Evolutionary conservation across 116 monocot genomes (phyloP), one percentile per base, ranked within the genome.

Genomic region (Trichopus zeylanicus): DNA sequence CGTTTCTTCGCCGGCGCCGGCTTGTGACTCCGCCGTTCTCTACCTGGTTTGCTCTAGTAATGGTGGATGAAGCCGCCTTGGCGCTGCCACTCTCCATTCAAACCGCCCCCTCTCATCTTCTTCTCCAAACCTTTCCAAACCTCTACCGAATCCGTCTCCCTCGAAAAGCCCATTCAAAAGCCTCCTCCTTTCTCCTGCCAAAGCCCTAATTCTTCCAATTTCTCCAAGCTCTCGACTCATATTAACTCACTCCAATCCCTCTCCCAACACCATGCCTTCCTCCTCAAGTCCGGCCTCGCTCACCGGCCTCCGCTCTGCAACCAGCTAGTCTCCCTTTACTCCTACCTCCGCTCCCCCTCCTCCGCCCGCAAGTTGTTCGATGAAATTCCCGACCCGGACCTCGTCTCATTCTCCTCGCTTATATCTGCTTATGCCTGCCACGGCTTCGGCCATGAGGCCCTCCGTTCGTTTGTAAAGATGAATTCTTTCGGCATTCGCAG

Each of bases 331-430:
- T 33, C 59, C 12, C 53, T 86, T 10, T 83, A 83, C 73, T 73
- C 75, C 8, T 42, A 34, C 25, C 67, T 64, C 60, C 51, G 62
- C 65, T 51, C 56, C 63, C 73, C 73, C 1, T 0, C 10, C 18
- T 22, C 6, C 15, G 83, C 87, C 55, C 78, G 73, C 62, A 57
- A 67, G 13, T 54, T 92, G 67, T 87, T 92, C 81, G 83, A 86
- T 64, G 87, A 83, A 86, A 81, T 83, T 12, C 68, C 78, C 65
- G 28, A 57, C 34, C 81, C 87, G 11, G 63, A 69, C 65, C 73
- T 77, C 48, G 51, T 79, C 61, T 63, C 82, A 6, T 91, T 68
- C 63, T 86, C 91, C 7, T 51, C 73, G 27, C 78, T 83, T 59
- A 66, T 87, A 53, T 81, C 92, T 23, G 27, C 73, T n/a, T 87